Percentiles rank a stretch among this genome's conserved stretches.
phyloP scores from a whole-genome alignment of 2,329 filamentous ascomycete species.

The Claviceps sp. region DNA sequence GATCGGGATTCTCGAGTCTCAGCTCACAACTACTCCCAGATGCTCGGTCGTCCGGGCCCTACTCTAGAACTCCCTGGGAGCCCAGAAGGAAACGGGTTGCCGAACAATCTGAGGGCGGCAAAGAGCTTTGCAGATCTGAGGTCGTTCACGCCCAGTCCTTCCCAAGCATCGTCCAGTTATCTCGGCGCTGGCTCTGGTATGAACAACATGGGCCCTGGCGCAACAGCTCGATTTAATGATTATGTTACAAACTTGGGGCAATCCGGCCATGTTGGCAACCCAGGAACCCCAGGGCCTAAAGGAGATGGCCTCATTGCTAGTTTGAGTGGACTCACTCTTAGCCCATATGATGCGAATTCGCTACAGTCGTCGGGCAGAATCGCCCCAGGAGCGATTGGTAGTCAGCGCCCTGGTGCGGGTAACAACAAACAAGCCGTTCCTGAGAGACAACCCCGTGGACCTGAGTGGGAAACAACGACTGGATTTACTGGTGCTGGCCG shows the following conservation, averaged over 20 bases:
- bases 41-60: constrained; percentile 67
- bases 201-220: constrained; percentile 36
- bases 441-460: constrained; percentile 50
- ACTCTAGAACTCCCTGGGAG: constrained; percentile 84
- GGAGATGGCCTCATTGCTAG: constrained; percentile 32
- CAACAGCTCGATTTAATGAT: constrained; percentile 30
- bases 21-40: constrained; percentile 53
- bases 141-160: constrained; percentile 89
- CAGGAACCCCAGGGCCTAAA: constrained; percentile 25
- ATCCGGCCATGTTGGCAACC: constrained; percentile 20
- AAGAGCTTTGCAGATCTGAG: constrained; percentile 95
- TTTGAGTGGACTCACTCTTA: constrained; percentile 37
- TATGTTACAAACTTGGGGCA: constrained; percentile 28
- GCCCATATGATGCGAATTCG: constrained; percentile 33
- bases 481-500: constrained; percentile 40
- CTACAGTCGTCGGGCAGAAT: constrained; percentile 26
- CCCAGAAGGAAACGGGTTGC: constrained; percentile 45
- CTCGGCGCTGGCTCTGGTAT: constrained; percentile 29
- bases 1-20: constrained; percentile 55
- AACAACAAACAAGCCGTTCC: constrained; percentile 32
- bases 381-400: constrained; percentile 49
- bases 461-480: constrained; percentile 42
- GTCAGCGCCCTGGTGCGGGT: constrained; percentile 44
- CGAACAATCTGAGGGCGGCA: constrained; percentile 76
- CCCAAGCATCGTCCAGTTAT: constrained; percentile 73